Base-by-base conservation (phyloP, 148 eudicot genomes). In the Drosera capensis region DNA sequence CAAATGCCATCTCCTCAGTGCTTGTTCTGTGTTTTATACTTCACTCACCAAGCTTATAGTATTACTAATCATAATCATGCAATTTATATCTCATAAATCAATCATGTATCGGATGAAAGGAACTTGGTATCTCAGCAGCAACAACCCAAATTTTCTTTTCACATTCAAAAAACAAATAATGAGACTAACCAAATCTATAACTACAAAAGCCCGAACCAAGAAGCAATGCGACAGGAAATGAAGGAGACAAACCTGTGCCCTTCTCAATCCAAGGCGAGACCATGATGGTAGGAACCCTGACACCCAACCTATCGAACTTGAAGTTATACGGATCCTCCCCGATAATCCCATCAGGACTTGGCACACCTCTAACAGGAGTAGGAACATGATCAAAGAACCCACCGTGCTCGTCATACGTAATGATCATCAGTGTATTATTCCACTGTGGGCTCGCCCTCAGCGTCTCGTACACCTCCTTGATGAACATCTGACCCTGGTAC, bases 191-290 rank as follows among this genome's bases (percentile, higher is more conserved):
- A n/a, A n/a, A n/a, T n/a, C n/a, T n/a, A n/a, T 3, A 28, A 28
- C 6, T 4, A 28, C 31, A 4, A 28, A 28, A 28, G 31, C 6
- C 9, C 6, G 9, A 28, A 28, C 31, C 31, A 28, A 28, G 4
- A 28, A 28, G 6, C 9, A 28, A 3, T 28, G 9, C 31, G 31
- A 9, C 4, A 3, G 4, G 31, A 28, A 28, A 9, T 3, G 9
- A 9, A 3, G 9, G 31, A 28, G 31, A 28, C 30, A 31, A 62
- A 87, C 96, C 86, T 8, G 80, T 74, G 48, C 86, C 94, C 68
- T 82, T 82, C 49, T 72, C 72, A 74, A 87, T 87, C 96, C 96
- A 87, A 64, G 96, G 96, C 37, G 96, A 87, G 34, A 79, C 94
- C 96, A 87, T 87, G n/a, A 87, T 82, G 0, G 94, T 87, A 0